Base-by-base conservation (phyloP, 805 yeast species). In the Pichia nakasei region DNA sequence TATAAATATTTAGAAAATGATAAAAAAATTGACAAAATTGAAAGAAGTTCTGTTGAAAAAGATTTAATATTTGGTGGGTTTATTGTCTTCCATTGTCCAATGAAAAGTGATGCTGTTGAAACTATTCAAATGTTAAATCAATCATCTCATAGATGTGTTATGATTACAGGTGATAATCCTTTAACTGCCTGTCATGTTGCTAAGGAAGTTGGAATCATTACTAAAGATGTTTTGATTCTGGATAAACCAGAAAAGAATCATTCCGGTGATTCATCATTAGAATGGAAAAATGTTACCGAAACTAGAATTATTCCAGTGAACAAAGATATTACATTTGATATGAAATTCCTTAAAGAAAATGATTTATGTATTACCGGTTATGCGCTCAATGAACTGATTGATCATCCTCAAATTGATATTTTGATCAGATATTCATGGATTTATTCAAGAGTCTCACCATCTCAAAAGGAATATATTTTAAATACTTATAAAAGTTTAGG, bases 151-250 rank as follows among this genome's bases (percentile, higher is more conserved):
- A 87, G 98, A 61, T 85, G 87, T 61, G 79, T 93, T 36, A 93
- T 93, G 98, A 93, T 93, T 54, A 93, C 98, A 39, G 98, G 98
- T 72, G 98, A 93, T 66, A 93, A 91, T 64, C 97, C 98, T 34
- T 76, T 93, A 59, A 93, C 98, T 52, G 98, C 98, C 27, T 93
- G 93, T 48, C 97, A 91, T 61, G 98, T 93, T 54, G 97, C 97
- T 20, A 80, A 81, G 55, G 95, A 87, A 65, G 97, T 93, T 47
- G 82, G 72, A 18, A 93, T 93, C 58, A 82, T 88, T 47, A 84
- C 83, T 41, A 80, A 87, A 53, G 87, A 83, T 42, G 85, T 85
- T 33, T 70, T 93, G 56, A 87, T 93, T 54, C 71, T 93, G 55
- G 98, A 91, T 66, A 77, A 80, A 20, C 87, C 91, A 32, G 93